A percentile compares a stretch with the other conserved stretches of the same genome.
These are phyloP conservation scores for Beauveria varroae DNA, from an alignment of 2,329 filamentous ascomycete genomes.

Conservation along the genomic window DNA sequence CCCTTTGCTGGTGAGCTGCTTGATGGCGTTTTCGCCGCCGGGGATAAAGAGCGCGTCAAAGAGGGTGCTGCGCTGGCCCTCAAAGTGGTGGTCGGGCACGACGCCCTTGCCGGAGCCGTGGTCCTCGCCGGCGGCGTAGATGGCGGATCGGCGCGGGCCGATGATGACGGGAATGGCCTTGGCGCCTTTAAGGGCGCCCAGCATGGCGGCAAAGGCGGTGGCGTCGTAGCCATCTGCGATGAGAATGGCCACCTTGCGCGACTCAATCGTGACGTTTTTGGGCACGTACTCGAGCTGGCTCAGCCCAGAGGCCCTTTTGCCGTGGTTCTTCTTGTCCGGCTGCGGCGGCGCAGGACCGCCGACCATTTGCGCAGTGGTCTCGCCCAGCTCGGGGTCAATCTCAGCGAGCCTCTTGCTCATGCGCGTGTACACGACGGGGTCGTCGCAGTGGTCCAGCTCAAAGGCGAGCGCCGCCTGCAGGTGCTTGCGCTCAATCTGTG, in stretches of 20 bases:
- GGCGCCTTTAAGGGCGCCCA: conserved; percentile 52
- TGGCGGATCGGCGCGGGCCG: conserved; percentile 56
- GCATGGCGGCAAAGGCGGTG: conserved; percentile 56
- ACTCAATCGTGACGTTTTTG: conserved; percentile 56
- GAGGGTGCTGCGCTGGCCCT: conserved; percentile 72
- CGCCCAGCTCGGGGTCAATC: conserved; percentile 63
- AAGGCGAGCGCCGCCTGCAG: conserved; percentile 65
- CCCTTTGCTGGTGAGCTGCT: conserved; percentile 59
- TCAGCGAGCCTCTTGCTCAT: conserved; percentile 61
- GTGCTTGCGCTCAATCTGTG: conserved; percentile 60
- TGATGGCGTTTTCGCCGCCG: conserved; percentile 57
- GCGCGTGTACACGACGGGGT: conserved; percentile 66
- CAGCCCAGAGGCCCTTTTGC: conserved; percentile 57
- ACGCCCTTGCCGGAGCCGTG: conserved; percentile 42
- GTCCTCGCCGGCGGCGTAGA: conserved; percentile 54
- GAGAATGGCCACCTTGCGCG: conserved; percentile 66
- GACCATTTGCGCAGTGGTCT: conserved; percentile 61
- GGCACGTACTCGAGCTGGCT: conserved; percentile 64
- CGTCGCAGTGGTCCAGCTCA: conserved; percentile 76
- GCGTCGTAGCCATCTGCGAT: conserved; percentile 72
- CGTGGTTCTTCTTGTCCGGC: conserved; percentile 56
- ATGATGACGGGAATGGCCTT: conserved; percentile 67
- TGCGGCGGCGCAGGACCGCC: conserved; percentile 46
- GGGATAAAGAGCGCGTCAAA: conserved; percentile 76
- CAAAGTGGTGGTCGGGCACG: conserved; percentile 68